Evolutionary conservation across 768 basidiomycete species (phyloP), one percentile per base, ranked within the genome.

Genomic region (Nevesoporus exiguus): DNA sequence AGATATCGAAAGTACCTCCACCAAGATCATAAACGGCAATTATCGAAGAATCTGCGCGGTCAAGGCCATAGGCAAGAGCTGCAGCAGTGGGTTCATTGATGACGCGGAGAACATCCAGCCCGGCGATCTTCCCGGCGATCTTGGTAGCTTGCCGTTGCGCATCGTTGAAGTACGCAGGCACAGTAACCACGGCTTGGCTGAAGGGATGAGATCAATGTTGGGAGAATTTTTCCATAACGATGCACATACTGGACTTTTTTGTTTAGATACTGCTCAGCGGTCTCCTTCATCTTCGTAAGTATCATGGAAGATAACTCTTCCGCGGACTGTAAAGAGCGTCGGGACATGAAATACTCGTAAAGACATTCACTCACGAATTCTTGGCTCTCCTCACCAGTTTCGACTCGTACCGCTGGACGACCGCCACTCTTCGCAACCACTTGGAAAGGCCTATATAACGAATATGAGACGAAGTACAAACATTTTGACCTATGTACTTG

Each of bases 21-120:
- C 96, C 96, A 30, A 98, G 81, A 79, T 99, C 97, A 71, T 98
- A 99, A 54, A 99, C 97, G 40, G 97, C 97, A 62, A 99, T 94
- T 68, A 97, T 79, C 11, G 90, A 90, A 42, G 90, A 86, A 45
- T 85, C 78, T 0, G 69, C 57, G 46, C 88, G 86, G 72, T 98
- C 96, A 15, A 97, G 84, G 74, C 97, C 97, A 69, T 99, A 99
- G 0, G 97, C 97, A 49, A 98, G 86, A 27, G 97, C 97, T 46
- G 96, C 97, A 42, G 97, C 97, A 21, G 97, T 99, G 25, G 97
- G 96, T 73, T 98, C 97, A 71, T 98, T 98, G 76, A 99, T 98
- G 55, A 98, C 95, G 64, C 96, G 93, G 44, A 98, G 86, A 42
- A 98, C 97, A 19, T 98, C 93, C 17, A 98, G 83, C 66, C 97